Base-by-base conservation (phyloP, 1,284 basidiomycete genomes). In the Ceratobasidium papillatum region DNA sequence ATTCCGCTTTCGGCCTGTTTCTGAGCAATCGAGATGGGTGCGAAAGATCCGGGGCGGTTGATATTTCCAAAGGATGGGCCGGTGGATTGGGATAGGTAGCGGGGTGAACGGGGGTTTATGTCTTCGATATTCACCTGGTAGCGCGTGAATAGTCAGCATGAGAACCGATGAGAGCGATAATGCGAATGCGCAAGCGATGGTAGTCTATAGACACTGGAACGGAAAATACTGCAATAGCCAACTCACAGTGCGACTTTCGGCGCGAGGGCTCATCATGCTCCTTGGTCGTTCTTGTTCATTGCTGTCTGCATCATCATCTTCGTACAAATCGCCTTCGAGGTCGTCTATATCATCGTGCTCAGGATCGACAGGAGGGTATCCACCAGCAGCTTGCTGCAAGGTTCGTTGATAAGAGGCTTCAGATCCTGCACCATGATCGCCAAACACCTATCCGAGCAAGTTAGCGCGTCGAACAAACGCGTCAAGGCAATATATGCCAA, bases 211-310 rank as follows among this genome's bases (percentile, higher is more conserved):
- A 22, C 25, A 14, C 7, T 63, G 61, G 19, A 36, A 36, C 22
- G 25, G 3, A 22, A 45, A 22, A 19, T 43, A 22, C 14, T 9
- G 43, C 27, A 64, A n/a, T 30, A n/a, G n/a, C 43, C 3, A 22
- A 58, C 66, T 43, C 22, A 69, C 66, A 36, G 66, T 69, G 19
- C 41, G 66, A 25, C 54, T 58, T 30, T 58, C 54, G 34, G 30
- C 54, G 36, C 38, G 34, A 36, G 66, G 66, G 52, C 66, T 69
- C 66, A 69, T 69, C 66, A 69, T 56, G 25, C 66, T 69, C 32
- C 43, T 30, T 12, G 66, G 66, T 58, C 66, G 66, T 69, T 69
- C 66, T 69, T 69, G 66, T 58, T 69, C 66, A 47, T 69, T 69
- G 38, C 66, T 69, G n/a, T 69, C 66, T 19, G 25, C 66, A 25